Evolutionary conservation across 2,329 filamentous ascomycete genomes (phyloP), one percentile per base, ranked within the genome.

Genomic region (Xylaria polymorpha): DNA sequence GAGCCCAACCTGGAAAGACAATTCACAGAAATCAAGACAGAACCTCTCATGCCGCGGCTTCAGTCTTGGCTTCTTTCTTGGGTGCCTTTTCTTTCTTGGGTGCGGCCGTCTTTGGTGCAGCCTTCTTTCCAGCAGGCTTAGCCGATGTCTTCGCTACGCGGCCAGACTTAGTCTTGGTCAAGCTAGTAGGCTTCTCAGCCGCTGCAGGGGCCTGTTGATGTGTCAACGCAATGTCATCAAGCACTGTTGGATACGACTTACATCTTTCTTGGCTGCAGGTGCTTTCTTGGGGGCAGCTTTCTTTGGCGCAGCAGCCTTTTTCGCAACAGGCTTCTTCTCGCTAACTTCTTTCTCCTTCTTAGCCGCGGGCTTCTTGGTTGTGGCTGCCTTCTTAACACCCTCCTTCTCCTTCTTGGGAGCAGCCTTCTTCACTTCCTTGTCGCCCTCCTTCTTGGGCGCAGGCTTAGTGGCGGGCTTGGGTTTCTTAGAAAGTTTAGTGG

Each of bases 401-500:
- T 74, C 73, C 80, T 70, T 70, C 60, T 70, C 73, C 81, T 70
- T 70, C 67, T 70, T 70, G 14, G 70, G 64, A 6, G 74, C 66
- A 1, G 66, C 69, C 74, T 77, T 72, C 72, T 85, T 81, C 7
- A 61, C 64, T 22, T 71, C 70, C 67, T 71, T 71, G 1, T 71
- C 68, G 9, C 37, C 57, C 46, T 72, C 70, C 57, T 72, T 72
- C 61, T 71, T 71, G 12, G 74, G 61, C 12, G 70, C 73, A 57
- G 75, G 67, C 65, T 79, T 77, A 61, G 80, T 79, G 29, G 80
- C 74, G 69, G 83, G 80, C 80, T 85, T 82, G 67, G 84, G 81
- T 86, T 94, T 94, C 90, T 95, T 95, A 69, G 91, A 92, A 69
- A 97, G 91, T 91, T 97, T 97, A 83, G 96, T 94, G 74, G 93